phyloP scores from a whole-genome alignment of 306 rosid genomes.

The Quercus glauca region DNA sequence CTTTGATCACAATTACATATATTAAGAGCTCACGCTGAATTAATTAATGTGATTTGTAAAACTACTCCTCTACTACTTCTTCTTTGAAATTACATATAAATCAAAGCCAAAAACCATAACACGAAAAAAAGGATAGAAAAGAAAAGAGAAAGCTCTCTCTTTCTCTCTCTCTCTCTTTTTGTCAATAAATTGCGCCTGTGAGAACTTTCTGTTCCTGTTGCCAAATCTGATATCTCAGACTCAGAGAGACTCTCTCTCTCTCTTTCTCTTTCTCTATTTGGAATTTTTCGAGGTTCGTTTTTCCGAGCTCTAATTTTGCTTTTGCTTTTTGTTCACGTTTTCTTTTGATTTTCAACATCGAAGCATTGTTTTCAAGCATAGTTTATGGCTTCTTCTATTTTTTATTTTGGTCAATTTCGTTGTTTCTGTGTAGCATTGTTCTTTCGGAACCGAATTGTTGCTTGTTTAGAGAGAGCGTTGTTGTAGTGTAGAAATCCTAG shows the following conservation, averaged over 20 bases:
- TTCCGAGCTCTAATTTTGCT: conserved; percentile 9
- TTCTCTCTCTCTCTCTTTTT: conserved; percentile 16
- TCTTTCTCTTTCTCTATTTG: not conserved
- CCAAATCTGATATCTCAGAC: conserved; percentile 10
- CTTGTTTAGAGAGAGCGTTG: not conserved
- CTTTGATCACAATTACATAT: too few relatives aligned
- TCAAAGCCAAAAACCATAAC: not conserved
- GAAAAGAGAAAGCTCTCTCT: not conserved
- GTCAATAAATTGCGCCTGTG: conserved; percentile 2
- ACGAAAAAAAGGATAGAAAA: too few relatives aligned
- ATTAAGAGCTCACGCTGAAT: too few relatives aligned
- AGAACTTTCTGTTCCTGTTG: conserved; percentile 27
- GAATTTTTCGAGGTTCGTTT: conserved; percentile 38
- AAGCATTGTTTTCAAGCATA: conserved; percentile 4
- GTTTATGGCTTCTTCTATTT: not conserved
- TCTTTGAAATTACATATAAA: not conserved
- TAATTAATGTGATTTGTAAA: too few relatives aligned
- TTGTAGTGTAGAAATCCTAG: not conserved
- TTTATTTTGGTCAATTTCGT: not conserved
- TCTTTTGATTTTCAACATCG: conserved; percentile 3
- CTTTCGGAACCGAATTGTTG: conserved; percentile 5
- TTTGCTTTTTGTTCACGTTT: not conserved
- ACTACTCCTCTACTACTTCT: too few relatives aligned
- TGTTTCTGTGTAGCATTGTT: conserved; percentile 14
- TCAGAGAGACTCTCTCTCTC: conserved; percentile 4